Evolutionary conservation across 1,139 yeast species (phyloP).

Genomic region (Chernovozyma sophiae-reginae): DNA sequence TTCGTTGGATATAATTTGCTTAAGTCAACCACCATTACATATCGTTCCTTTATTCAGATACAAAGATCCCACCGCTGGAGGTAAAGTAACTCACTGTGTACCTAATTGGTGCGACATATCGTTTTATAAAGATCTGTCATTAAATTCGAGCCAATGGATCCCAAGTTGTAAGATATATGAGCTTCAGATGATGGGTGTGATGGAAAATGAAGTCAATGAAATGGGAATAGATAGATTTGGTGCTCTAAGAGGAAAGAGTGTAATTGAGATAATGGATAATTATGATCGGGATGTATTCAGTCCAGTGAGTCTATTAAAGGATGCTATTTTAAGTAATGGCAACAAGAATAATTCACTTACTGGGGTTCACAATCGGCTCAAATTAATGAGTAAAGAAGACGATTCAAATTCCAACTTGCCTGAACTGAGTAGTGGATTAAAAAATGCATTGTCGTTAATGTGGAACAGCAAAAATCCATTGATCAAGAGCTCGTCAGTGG

Average conservation of each 20-base stretch:
- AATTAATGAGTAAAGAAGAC: not conserved
- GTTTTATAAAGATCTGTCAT: constrained; percentile 62
- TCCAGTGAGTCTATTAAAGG: constrained; percentile 13
- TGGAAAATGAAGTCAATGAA: constrained; percentile 79
- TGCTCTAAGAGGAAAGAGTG: constrained; percentile 24
- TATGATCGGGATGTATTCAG: constrained; percentile 57
- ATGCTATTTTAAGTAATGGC: not conserved
- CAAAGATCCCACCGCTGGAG: constrained; percentile 41
- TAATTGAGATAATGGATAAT: constrained; percentile 51
- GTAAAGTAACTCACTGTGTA: constrained; percentile 66
- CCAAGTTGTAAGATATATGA: constrained; percentile 94
- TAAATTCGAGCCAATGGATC: constrained; percentile 66
- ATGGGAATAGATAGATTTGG: constrained; percentile 56
- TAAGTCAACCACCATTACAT: constrained; percentile 89
- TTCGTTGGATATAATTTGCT: constrained; percentile 82
- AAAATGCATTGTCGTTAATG: constrained; percentile 2
- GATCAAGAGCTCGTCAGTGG: constrained; percentile 5
- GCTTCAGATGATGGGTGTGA: constrained; percentile 96
- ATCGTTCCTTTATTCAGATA: constrained; percentile 85
- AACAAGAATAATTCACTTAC: too few species aligned
- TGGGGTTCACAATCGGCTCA: not conserved
- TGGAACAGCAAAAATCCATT: constrained; percentile 4
- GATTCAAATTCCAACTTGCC: not conserved
- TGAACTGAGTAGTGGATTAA: not conserved
- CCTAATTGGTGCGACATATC: constrained; percentile 96